Base-by-base conservation (phyloP, 164 flowering plant species). In the Nymphaea colorata region DNA sequence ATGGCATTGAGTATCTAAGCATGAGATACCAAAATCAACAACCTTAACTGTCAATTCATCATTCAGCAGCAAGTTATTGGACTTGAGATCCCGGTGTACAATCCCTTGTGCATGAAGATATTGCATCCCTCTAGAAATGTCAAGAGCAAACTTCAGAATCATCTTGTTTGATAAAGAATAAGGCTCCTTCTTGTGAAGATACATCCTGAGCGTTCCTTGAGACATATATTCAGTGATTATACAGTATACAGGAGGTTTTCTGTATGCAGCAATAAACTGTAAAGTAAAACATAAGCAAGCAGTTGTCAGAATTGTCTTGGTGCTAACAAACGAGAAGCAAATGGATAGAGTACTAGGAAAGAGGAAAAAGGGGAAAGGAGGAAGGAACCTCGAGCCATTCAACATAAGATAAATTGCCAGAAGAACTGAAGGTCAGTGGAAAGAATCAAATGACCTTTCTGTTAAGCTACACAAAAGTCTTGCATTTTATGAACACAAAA, bases 161-260 rank as follows among this genome's bases (percentile, higher is more conserved):
- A 93, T 90, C 66, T 90, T 95, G 1, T 79, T 85, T 45, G 96
- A 86, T 10, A 93, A 85, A 3, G 97, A 91, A 75, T 90, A 87
- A 1, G 96, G 98, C 69, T 85, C 92, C 68, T 86, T 87, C 84
- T 93, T 90, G 87, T 93, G 88, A 8, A 93, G 87, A 69, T 90
- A 93, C 96, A 89, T 90, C 76, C 96, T 80, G 45, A 93, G 82
- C 47, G 89, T 89, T 57, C 96, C 98, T 81, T 90, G 96, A 5
- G 98, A 90, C 96, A 93, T 89, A 85, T 93, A 93, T 63, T 93
- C 98, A 3, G 89, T 93, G 67, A 93, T 90, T 69, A 93, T 93
- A 61, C 98, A 88, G 80, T 83, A 90, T 18, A 88, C 89, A 0
- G 98, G 98, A 43, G 98, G 96, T 81, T 87, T 90, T 78, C 83